A percentile compares a stretch with the other conserved stretches of the same genome.
Conservation (phyloP, 495 filamentous ascomycete genomes). For the Bathelium albidoporum region DNA sequence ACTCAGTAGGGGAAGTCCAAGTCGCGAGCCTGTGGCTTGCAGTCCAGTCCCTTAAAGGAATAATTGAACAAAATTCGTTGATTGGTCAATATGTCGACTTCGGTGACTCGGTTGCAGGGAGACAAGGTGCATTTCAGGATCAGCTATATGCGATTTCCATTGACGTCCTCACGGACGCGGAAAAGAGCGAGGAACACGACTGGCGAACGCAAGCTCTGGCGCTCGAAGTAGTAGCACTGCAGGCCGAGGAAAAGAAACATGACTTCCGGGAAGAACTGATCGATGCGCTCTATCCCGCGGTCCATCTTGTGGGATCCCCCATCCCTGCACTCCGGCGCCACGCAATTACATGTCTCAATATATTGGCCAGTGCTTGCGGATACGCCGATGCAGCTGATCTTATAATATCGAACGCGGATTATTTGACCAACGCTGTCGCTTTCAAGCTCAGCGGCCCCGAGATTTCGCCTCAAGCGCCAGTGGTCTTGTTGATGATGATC, state of each 20-base stretch:
- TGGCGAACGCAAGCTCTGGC: conserved; percentile 47
- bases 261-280: conserved; percentile 78
- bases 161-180: conserved; percentile 43
- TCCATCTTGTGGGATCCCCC: conserved; percentile 72
- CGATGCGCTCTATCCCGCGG: conserved; percentile 80
- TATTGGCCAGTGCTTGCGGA: conserved; percentile 61
- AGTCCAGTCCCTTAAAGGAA: conserved; percentile 54
- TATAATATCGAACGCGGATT: conserved; percentile 88
- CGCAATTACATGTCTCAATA: conserved; percentile 74
- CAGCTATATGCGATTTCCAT: conserved; percentile 75
- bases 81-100: conserved; percentile 58
- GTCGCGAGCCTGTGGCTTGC: conserved; percentile 76
- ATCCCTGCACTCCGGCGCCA: conserved; percentile 62
- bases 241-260: conserved; percentile 31
- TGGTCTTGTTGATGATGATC: conserved; percentile 92
- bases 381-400: conserved; percentile 67
- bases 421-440: conserved; percentile 86
- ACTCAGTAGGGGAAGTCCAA: conserved; percentile 17
- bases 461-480: conserved; percentile 79
- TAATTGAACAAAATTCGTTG: conserved; percentile 24
- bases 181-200: conserved; percentile 44
- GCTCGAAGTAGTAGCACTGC: conserved; percentile 30
- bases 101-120: conserved; percentile 30
- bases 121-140: conserved; percentile 50
- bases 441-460: conserved; percentile 85